These are phyloP conservation scores for Sindora glabra DNA, from an alignment of 306 rosid species.

Conservation along the genomic window DNA sequence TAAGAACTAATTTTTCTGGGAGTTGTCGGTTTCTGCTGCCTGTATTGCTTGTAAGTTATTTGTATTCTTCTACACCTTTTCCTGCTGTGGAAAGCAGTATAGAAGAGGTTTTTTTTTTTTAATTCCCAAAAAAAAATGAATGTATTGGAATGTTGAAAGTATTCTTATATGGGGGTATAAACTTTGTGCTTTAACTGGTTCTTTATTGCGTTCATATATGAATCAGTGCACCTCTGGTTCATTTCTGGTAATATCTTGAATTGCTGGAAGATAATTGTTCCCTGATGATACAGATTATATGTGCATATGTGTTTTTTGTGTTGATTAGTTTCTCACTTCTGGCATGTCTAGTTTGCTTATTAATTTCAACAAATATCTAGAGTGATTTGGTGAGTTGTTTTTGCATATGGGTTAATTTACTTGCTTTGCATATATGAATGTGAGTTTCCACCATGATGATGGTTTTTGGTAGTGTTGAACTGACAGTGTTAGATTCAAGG, in stretches of 20 bases:
- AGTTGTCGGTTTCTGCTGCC: conserved; percentile 96
- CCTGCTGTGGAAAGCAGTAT: not conserved
- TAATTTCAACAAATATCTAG: not conserved
- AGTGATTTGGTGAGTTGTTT: not conserved
- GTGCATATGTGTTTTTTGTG: no score
- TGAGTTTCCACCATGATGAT: not conserved
- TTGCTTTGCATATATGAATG: not conserved
- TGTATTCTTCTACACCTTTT: not conserved
- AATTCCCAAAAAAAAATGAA: no score
- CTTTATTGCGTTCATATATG: not conserved
- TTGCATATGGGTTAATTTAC: not conserved
- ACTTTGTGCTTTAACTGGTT: not conserved
- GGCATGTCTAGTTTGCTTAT: not conserved
- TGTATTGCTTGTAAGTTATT: conserved; percentile 89
- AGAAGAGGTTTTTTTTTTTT: no score
- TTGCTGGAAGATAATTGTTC: not conserved
- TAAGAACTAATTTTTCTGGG: conserved; percentile 81
- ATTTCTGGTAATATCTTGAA: not conserved
- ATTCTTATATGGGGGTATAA: not conserved
- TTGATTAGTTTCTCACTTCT: not conserved
- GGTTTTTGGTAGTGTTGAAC: no score
- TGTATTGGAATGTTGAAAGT: no score
- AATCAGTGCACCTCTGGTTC: not conserved
- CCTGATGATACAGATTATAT: no score
- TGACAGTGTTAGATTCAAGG: not conserved